Evolutionary conservation across 768 basidiomycete species (phyloP).

Genomic region (Collybia mongolica): DNA sequence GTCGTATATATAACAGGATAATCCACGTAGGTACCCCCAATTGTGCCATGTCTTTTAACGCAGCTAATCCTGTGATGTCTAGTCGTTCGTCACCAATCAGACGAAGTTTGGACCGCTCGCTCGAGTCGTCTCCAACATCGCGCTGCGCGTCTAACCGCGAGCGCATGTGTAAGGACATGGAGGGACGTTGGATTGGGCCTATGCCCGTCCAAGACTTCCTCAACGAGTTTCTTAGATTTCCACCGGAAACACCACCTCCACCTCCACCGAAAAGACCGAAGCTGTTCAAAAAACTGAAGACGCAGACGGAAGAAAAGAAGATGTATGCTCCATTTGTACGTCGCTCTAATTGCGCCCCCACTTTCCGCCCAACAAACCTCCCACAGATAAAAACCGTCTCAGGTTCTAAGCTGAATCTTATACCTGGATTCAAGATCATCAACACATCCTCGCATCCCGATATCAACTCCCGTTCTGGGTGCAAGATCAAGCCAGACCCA

Average conservation of each 20-base stretch:
- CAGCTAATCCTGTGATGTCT: no score
- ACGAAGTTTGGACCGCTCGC: no score
- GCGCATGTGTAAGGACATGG: background rate
- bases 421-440: constrained; percentile 7
- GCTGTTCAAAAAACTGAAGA: background rate
- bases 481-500: constrained; percentile 3
- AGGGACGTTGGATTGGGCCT: constrained; percentile 9
- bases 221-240: background rate
- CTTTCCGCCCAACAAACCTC: background rate
- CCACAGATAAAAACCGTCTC: background rate
- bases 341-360: background rate
- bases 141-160: no score
- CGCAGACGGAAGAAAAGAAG: no score
- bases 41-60: no score
- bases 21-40: no score
- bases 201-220: constrained; percentile 8
- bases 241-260: background rate
- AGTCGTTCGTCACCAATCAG: no score
- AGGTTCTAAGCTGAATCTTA: background rate
- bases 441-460: constrained; percentile 9
- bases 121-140: no score
- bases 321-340: constrained; percentile 3
- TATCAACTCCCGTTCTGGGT: background rate
- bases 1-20: no score
- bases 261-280: background rate